A percentile compares a stretch with the other conserved stretches of the same genome.
These are phyloP conservation scores for Blastocystis sp. DNA, from an alignment of 352 stramenopile genomes.

Conservation along the genomic window DNA sequence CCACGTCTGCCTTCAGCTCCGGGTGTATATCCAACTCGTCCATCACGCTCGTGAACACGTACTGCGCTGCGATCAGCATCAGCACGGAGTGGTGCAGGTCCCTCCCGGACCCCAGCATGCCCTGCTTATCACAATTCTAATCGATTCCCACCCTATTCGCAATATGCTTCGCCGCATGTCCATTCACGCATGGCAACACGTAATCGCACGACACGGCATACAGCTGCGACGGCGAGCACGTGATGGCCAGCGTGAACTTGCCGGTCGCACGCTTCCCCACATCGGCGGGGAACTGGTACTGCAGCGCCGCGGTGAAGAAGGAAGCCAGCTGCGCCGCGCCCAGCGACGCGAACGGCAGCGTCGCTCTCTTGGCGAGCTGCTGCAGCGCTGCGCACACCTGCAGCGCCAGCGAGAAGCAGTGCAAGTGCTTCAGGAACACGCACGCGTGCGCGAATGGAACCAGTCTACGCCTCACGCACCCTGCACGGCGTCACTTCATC, in stretches of 20 bases:
- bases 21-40: background rate
- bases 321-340: background rate
- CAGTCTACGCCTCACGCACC: background rate
- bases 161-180: background rate
- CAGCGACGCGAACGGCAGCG: background rate
- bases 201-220: background rate
- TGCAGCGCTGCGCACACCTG: background rate
- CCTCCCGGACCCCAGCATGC: background rate
- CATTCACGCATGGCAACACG: background rate
- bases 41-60: background rate
- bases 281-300: constrained; percentile 4
- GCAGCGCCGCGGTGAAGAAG: constrained; percentile 26
- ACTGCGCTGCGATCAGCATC: constrained; percentile 37
- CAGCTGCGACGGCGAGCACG: background rate
- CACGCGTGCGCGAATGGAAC: background rate
- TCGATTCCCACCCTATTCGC: background rate
- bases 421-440: constrained; percentile 2
- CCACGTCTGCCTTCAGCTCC: background rate
- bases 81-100: background rate
- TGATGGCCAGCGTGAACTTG: background rate
- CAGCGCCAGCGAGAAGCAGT: background rate
- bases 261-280: background rate
- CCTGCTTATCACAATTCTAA: background rate
- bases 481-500: background rate
- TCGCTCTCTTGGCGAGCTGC: background rate